Base-by-base conservation (phyloP, 179 eudicot species). In the Silene noctiflora region DNA sequence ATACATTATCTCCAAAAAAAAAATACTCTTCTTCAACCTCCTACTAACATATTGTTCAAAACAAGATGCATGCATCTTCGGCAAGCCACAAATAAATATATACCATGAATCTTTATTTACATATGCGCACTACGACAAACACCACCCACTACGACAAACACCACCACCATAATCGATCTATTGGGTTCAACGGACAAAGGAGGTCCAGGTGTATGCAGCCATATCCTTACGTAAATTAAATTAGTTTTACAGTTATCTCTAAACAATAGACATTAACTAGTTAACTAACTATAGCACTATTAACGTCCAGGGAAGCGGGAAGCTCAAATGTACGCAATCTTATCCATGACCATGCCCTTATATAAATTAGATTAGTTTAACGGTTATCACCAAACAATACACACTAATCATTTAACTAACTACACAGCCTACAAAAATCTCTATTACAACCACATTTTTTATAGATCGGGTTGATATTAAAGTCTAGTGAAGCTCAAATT, bases 1-100 rank as follows among this genome's bases (percentile, higher is more conserved):
- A 25, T 27, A 56, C 69, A 69, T 73, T 72, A 81, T 86, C 77
- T 60, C 13, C 66, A 70, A 70, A 48, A 74, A 11, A 9, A 22
- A 9, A 22, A 51, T 73, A 72, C 58, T 31, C 69, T 78, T 25
- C 46, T 74, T 25, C 53, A 27, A 53, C 0, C 31, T 42, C 60
- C 71, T 12, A 29, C 27, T 14, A 29, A 39, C 25, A 69, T 9
- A 69, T 25, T n/a, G 51, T 74, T 78, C 76, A 72, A 69, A 81
- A 21, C 5, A 33, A 51, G 22, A 74, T 58, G 53, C 71, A n/a
- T 33, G 69, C 20, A 35, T 33, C 22, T 39, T 13, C 0, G 27
- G n/a, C 14, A 20, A 20, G 42, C 42, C 31, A 69, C 3, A 44
- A 21, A 70, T 5, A 6, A 6, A 4, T 20, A 63, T 67, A 67